Evolutionary conservation across 257 asterid genomes (phyloP), one percentile per base, ranked within the genome.

Genomic region (Sherardia arvensis): DNA sequence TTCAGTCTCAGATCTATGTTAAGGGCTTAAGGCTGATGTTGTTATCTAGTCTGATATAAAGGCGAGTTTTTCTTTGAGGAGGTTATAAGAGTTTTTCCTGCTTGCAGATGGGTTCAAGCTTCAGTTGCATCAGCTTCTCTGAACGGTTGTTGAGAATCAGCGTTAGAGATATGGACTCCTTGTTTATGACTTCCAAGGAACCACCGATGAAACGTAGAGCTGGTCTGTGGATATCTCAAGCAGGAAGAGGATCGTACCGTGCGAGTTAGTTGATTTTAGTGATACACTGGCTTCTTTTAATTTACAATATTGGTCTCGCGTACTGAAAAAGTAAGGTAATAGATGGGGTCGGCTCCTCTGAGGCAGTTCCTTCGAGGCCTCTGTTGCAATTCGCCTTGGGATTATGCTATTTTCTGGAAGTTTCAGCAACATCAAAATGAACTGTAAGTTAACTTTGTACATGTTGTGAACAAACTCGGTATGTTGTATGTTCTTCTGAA

Each of bases 231-330:
- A 81, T 84, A 62, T 89, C 81, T 32, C 99, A 92, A 62, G 99
- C 97, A 27, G 99, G 99, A 78, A 78, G 99, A 81, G 94, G 95
- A 59, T 89, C 99, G 25, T 92, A 92, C 78, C 71, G 99, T 3
- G 99, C 88, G 59, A 92, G 96, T 71, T 92, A 89, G 95, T 72
- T 26, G 63, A 53, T 59, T 73, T 68, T 54, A 32, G 72, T 62
- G 69, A 67, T 63, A 72, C 33, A 62, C 64, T 62, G 71, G 77
- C 76, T 73, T 69, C 65, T 55, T 77, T 66, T 48, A 65, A 64
- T 75, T 75, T 73, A 48, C 66, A 51, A 70, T 73, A 69, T 60
- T 71, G 62, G 67, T 68, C 66, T 79, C 23, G 33, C 76, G 68
- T 79, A 76, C 72, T 70, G 69, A 43, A 30, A 66, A 68, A 72